Evolutionary conservation across 805 yeast genomes (phyloP).

Genomic region (Hanseniaspora lindneri): DNA sequence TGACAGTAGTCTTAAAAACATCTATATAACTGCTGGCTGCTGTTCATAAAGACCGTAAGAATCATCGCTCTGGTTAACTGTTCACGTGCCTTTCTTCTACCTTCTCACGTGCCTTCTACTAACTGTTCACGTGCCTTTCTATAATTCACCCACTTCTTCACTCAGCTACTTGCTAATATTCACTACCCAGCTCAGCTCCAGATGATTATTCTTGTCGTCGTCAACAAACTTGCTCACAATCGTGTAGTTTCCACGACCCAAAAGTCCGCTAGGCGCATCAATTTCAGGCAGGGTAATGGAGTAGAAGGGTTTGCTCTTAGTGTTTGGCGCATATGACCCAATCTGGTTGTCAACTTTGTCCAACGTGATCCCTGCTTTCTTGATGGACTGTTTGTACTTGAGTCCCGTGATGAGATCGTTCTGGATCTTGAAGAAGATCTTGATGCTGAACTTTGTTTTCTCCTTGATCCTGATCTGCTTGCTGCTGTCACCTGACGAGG

Average conservation of each 20-base stretch:
- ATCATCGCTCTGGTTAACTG: no score
- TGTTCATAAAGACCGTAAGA: no score
- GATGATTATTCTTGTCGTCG: constrained; percentile 67
- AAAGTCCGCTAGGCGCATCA: constrained; percentile 82
- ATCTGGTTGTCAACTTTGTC: constrained; percentile 78
- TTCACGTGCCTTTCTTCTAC: no score
- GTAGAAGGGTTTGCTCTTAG: constrained; percentile 66
- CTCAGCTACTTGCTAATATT: constrained; percentile 53
- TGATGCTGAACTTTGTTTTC: constrained; percentile 58
- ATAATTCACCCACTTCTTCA: no score
- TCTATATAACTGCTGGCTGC: no score
- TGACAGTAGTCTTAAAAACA: no score
- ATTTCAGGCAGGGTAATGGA: constrained; percentile 51
- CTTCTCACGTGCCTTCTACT: no score
- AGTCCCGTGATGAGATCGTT: constrained; percentile 86
- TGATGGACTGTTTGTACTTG: constrained; percentile 70
- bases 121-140: no score
- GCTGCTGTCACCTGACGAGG: constrained; percentile 20
- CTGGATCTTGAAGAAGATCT: constrained; percentile 70
- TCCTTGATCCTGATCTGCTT: constrained; percentile 63
- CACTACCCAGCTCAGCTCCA: constrained; percentile 74
- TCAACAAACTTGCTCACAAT: constrained; percentile 76
- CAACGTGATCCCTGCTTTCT: constrained; percentile 77
- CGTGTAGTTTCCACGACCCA: constrained; percentile 76
- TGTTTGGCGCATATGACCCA: constrained; percentile 85